Percentiles rank a stretch among this genome's conserved stretches.
phyloP scores from a whole-genome alignment of 768 basidiomycete genomes.

The Pisolithus albus region DNA sequence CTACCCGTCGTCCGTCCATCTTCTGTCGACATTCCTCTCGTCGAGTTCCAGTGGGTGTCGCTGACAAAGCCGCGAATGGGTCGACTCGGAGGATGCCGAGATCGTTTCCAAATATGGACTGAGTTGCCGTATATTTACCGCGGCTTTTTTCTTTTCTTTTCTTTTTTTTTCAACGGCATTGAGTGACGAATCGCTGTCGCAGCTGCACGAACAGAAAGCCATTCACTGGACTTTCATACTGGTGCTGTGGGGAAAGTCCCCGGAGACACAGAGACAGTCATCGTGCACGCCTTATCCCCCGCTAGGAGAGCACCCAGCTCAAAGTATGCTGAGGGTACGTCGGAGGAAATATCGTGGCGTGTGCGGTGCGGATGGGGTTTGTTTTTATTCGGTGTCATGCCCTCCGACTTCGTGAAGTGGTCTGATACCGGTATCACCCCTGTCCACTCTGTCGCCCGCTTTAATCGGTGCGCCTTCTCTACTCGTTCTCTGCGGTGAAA shows the following conservation, averaged over 20 bases:
- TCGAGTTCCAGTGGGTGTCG: no score
- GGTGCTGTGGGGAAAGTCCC: conserved; percentile 91
- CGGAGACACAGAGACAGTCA: conserved; percentile 67
- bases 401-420: conserved; percentile 2
- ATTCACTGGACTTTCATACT: conserved; percentile 31
- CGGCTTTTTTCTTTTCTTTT: conserved; percentile 16
- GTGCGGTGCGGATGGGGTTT: conserved; percentile 44
- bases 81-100: neutral
- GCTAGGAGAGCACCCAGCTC: conserved; percentile 67
- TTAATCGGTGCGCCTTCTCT: conserved; percentile 17
- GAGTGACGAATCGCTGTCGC: conserved; percentile 82
- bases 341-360: conserved; percentile 23
- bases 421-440: conserved; percentile 30
- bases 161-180: conserved; percentile 33
- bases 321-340: conserved; percentile 55
- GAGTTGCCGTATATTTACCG: neutral
- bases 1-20: neutral
- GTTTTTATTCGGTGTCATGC: conserved; percentile 27
- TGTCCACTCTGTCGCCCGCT: conserved; percentile 52
- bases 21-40: neutral
- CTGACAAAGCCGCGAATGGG: no score
- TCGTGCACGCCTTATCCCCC: conserved; percentile 37
- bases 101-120: neutral
- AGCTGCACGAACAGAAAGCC: conserved; percentile 66
- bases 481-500: conserved; percentile 18